Percentiles rank a stretch among this genome's conserved stretches.
phyloP scores from a whole-genome alignment of 1,284 basidiomycete genomes.

The Tilletia walkeri region DNA sequence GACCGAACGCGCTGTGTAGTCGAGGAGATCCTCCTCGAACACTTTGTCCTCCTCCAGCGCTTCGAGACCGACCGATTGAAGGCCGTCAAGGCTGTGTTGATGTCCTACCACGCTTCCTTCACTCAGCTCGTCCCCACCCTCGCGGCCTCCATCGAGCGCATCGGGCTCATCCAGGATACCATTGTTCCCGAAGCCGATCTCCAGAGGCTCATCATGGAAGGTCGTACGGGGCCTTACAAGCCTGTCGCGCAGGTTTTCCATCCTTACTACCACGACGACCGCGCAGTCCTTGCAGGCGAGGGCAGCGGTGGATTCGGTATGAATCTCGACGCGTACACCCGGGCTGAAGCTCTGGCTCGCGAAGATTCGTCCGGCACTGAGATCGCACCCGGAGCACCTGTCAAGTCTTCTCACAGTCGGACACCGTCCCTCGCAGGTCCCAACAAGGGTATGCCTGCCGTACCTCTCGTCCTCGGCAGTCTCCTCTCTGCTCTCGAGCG shows the following conservation, averaged over 20 bases:
- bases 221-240: slow-evolving; percentile 46
- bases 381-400: neutral
- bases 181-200: neutral
- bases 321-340: slow-evolving; percentile 37
- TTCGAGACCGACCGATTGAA: slow-evolving; percentile 48
- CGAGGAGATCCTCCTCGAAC: slow-evolving; percentile 48
- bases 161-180: neutral
- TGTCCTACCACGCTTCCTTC: slow-evolving; percentile 34
- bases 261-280: slow-evolving; percentile 53
- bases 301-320: slow-evolving; percentile 51
- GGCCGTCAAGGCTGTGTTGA: slow-evolving; percentile 45
- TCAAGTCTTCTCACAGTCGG: slow-evolving; percentile 1
- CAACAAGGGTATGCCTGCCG: slow-evolving; percentile 28
- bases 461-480: slow-evolving; percentile 74
- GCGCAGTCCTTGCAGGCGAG: slow-evolving; percentile 32
- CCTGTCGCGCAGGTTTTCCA: slow-evolving; percentile 46
- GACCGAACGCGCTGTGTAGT: slow-evolving; percentile 43
- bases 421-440: neutral
- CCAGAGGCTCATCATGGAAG: slow-evolving; percentile 32
- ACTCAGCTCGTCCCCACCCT: slow-evolving; percentile 26
- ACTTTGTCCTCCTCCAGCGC: slow-evolving; percentile 41
- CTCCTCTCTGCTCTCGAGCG: slow-evolving; percentile 68
- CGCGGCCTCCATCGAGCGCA: neutral
- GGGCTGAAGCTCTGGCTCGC: slow-evolving; percentile 35
- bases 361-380: neutral